A percentile compares a stretch with the other conserved stretches of the same genome.
phyloP scores from a whole-genome alignment of 2,329 filamentous ascomycete species.

The Pseudocercospora macadamiae region DNA sequence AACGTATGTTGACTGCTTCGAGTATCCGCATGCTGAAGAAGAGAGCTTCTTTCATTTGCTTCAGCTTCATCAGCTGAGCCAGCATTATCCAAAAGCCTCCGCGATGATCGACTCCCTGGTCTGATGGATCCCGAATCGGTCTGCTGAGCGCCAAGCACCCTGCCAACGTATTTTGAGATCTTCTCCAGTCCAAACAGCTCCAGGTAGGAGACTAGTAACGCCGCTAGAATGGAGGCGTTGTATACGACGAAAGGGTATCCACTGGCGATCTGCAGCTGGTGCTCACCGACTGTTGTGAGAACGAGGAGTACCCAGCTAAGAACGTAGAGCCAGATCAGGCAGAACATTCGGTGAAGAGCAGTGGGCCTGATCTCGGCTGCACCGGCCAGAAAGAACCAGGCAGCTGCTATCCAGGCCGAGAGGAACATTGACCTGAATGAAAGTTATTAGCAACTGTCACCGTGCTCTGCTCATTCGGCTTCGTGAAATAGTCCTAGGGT shows the following conservation, averaged over 20 bases:
- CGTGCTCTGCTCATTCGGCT: not conserved
- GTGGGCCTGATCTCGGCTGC: conserved; percentile 81
- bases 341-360: conserved; percentile 80
- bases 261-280: conserved; percentile 71
- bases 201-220: conserved; percentile 72
- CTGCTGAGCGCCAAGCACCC: conserved; percentile 48
- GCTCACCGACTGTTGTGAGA: conserved; percentile 72
- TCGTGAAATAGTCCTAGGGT: too few species aligned
- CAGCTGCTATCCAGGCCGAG: conserved; percentile 75
- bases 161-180: conserved; percentile 70
- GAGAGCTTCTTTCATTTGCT: conserved; percentile 60
- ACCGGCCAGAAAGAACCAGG: conserved; percentile 81
- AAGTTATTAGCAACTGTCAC: conserved; percentile 48
- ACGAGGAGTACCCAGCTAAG: conserved; percentile 75
- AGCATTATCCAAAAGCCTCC: conserved; percentile 27
- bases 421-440: conserved; percentile 68
- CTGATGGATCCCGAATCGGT: conserved; percentile 28
- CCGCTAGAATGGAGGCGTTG: conserved; percentile 73
- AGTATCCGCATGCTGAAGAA: conserved; percentile 54
- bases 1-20: conserved; percentile 51
- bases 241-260: conserved; percentile 84
- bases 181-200: conserved; percentile 75
- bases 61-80: conserved; percentile 19
- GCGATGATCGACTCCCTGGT: conserved; percentile 33
- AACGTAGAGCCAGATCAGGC: conserved; percentile 80